A percentile compares a stretch with the other conserved stretches of the same genome.
Conservation (phyloP, 192 early-diverging fungal genomes). For the Mortierella antarctica region DNA sequence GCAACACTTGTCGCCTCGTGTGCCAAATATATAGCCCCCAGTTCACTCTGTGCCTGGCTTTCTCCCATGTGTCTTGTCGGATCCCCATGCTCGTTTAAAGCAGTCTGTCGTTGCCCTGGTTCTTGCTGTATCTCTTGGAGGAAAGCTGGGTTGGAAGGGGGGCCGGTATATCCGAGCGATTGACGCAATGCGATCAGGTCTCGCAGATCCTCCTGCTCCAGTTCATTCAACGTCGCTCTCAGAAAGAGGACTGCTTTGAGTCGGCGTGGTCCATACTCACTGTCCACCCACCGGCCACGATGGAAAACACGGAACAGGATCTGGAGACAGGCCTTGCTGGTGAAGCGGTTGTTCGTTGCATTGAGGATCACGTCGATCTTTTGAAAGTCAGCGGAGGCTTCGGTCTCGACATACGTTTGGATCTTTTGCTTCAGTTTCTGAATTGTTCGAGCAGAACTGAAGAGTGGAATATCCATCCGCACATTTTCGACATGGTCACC, state of each 20-base stretch:
- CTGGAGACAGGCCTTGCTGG: conserved; percentile 43
- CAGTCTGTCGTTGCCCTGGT: background rate
- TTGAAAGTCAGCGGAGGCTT: conserved; percentile 18
- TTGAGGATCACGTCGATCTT: conserved; percentile 47
- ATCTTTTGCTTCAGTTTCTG: conserved; percentile 39
- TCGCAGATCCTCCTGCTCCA: conserved; percentile 42
- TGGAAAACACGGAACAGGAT: conserved; percentile 28
- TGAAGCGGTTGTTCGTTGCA: conserved; percentile 40
- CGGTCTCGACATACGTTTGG: conserved; percentile 30
- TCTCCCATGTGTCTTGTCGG: conserved; percentile 10
- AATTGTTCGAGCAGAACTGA: conserved; percentile 31
- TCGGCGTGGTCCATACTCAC: conserved; percentile 13
- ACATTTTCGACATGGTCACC: conserved; percentile 41
- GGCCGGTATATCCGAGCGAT: conserved; percentile 22
- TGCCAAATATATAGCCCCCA: background rate
- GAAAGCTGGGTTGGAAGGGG: background rate
- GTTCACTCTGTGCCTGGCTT: background rate
- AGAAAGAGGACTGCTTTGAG: conserved; percentile 34
- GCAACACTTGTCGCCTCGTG: background rate
- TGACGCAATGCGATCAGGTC: conserved; percentile 25
- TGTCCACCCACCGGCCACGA: conserved; percentile 25
- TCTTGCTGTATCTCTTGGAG: background rate
- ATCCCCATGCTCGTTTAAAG: conserved; percentile 14
- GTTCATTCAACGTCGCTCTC: conserved; percentile 24
- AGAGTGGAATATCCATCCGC: conserved; percentile 42